These are phyloP conservation scores for Acorus calamus DNA, from an alignment of 106 monocot species.

Conservation along the genomic window DNA sequence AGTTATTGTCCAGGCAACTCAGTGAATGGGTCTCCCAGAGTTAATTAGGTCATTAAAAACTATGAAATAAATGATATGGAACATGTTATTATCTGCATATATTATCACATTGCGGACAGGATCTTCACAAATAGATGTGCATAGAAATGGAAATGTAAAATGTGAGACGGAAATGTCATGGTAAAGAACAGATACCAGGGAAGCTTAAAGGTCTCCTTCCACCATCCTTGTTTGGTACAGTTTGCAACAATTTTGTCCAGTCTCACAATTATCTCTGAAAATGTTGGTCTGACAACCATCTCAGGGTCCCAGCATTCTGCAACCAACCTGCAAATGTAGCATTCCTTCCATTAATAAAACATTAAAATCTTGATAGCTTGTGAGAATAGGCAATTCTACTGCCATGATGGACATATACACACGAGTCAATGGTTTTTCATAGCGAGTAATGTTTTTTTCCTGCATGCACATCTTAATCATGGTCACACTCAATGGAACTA, in stretches of 20 bases:
- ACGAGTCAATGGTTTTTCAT: neutral
- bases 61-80: no score
- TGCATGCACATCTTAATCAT: no score
- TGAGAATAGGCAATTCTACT: neutral
- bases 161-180: no score
- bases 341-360: neutral
- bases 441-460: no score
- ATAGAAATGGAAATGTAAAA: no score
- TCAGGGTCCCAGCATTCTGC: slow-evolving; percentile 67
- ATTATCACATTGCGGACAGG: no score
- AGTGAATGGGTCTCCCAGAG: no score
- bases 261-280: slow-evolving; percentile 53
- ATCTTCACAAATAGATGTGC: no score
- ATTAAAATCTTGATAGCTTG: neutral
- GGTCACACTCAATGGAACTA: no score
- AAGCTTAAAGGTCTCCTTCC: slow-evolving; percentile 83
- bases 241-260: slow-evolving; percentile 35
- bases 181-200: slow-evolving; percentile 42
- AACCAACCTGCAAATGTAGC: slow-evolving; percentile 37
- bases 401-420: neutral
- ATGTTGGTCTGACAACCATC: slow-evolving; percentile 46
- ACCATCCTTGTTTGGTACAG: slow-evolving; percentile 33
- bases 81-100: no score
- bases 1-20: no score
- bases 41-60: no score